phyloP scores from a whole-genome alignment of 2,329 filamentous ascomycete genomes.

The Penicillium sp. region DNA sequence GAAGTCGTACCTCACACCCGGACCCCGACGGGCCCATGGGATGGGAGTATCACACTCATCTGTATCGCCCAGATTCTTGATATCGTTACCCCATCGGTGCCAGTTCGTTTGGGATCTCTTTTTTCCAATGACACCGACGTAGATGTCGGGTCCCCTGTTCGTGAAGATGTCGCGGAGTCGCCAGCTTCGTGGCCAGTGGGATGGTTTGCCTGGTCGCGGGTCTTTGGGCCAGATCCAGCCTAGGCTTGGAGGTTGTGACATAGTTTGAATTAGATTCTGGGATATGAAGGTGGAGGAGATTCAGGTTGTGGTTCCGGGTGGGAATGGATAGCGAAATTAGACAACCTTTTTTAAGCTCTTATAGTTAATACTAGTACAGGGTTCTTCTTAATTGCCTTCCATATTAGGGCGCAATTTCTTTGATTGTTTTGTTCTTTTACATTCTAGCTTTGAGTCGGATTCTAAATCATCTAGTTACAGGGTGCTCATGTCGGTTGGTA shows the following conservation, averaged over 20 bases:
- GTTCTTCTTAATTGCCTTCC: not conserved
- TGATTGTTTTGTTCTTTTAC: not conserved
- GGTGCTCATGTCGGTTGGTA: not conserved
- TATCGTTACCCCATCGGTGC: constrained; percentile 9
- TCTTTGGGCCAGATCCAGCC: constrained; percentile 40
- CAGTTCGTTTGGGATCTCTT: constrained; percentile 11
- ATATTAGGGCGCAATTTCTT: not conserved
- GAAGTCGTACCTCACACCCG: constrained; percentile 31
- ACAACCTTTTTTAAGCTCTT: not conserved
- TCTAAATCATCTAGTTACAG: not conserved
- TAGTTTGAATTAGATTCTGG: not conserved
- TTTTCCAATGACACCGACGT: constrained; percentile 28
- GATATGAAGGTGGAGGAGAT: not conserved
- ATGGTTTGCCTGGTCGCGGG: constrained; percentile 32
- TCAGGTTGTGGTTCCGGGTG: not conserved
- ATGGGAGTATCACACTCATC: constrained; percentile 8
- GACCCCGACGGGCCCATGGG: constrained; percentile 19
- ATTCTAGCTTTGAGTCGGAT: not conserved
- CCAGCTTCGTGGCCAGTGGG: constrained; percentile 28
- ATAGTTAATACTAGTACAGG: not conserved
- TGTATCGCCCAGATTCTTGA: not conserved
- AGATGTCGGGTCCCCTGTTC: constrained; percentile 43
- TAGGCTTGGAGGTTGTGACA: constrained; percentile 7
- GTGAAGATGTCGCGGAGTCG: constrained; percentile 37
- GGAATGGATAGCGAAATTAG: not conserved